phyloP scores from a whole-genome alignment of 129 eudicot species.

The Dittrichia graveolens region DNA sequence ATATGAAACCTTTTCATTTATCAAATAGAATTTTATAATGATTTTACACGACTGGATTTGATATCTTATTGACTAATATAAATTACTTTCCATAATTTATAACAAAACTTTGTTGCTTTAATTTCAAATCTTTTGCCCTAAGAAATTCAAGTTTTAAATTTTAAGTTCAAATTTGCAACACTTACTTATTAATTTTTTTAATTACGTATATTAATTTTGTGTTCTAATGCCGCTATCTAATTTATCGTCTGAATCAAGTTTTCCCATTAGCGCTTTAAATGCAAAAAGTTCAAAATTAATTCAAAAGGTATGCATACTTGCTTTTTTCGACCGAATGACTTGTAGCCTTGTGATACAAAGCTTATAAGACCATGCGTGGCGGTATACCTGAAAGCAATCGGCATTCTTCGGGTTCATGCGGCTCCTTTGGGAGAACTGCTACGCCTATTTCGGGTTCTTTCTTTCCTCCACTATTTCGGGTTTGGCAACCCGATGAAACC shows the following conservation, averaged over 20 bases:
- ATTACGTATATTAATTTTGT: conserved; percentile 9
- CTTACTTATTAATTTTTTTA: conserved; percentile 10
- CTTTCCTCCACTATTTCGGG: too few relatives aligned
- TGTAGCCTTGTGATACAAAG: too few relatives aligned
- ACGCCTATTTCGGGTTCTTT: too few relatives aligned
- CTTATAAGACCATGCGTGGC: too few relatives aligned
- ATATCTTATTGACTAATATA: too few relatives aligned
- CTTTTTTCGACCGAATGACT: not conserved
- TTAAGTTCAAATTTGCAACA: conserved; percentile 3
- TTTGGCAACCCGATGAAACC: too few relatives aligned
- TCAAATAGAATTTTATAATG: not conserved
- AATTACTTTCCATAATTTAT: not conserved
- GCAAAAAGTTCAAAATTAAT: conserved; percentile 13
- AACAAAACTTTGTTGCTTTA: not conserved
- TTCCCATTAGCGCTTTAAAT: conserved; percentile 19
- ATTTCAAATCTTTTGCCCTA: not conserved
- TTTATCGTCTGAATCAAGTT: conserved; percentile 21
- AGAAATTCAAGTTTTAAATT: not conserved
- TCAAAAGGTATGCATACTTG: not conserved
- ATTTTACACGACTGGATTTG: not conserved
- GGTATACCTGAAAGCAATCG: too few relatives aligned
- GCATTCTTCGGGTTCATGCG: too few relatives aligned
- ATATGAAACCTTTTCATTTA: too few relatives aligned
- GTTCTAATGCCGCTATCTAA: conserved; percentile 28
- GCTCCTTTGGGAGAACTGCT: too few relatives aligned